Evolutionary conservation across 2,329 filamentous ascomycete genomes (phyloP), one percentile per base, ranked within the genome.

Genomic region (Cucurbitaria berberidis): DNA sequence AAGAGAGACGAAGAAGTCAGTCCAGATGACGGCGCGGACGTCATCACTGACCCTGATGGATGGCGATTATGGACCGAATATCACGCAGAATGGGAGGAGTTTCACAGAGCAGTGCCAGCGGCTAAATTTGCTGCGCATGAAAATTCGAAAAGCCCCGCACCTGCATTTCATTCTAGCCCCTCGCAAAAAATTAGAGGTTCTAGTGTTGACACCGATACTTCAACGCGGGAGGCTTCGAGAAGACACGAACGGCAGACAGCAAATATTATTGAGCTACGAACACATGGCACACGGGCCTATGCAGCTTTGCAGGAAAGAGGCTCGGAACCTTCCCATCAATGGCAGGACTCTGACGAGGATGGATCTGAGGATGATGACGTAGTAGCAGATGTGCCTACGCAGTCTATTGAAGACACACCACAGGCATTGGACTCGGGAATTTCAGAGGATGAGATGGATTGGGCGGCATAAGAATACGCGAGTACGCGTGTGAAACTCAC

Each of bases 31-130:
- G 32, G 21, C 9, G 59, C 61, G 75, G 71, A 64, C 60, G 60
- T 47, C 61, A 59, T 48, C 60, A 75, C 58, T 40, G 75, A 79
- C 10, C 48, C 76, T 9, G 62, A 72, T n/a, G 70, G 79, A 44
- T 85, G 83, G 83, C 76, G 80, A 45, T 73, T 74, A 22, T 73
- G 69, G 44, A 72, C 76, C 1, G 63, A 80, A 1, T 83, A 81
- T 45, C 76, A 73, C 40, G 74, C 77, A 16, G 75, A 79, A 27
- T 85, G 83, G 83, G 82, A 85, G 60, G 63, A 63, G n/a, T 53
- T 59, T 34, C 43, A 44, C 0, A 56, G 38, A 3, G 62, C 64
- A 16, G 55, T 72, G 1, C 53, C 60, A 3, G 21, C 19, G 7
- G 44, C 55, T 3, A 59, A 29, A 3, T 68, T 74, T 38, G 10